phyloP scores from a whole-genome alignment of 306 rosid genomes.

The Purshia tridentata region DNA sequence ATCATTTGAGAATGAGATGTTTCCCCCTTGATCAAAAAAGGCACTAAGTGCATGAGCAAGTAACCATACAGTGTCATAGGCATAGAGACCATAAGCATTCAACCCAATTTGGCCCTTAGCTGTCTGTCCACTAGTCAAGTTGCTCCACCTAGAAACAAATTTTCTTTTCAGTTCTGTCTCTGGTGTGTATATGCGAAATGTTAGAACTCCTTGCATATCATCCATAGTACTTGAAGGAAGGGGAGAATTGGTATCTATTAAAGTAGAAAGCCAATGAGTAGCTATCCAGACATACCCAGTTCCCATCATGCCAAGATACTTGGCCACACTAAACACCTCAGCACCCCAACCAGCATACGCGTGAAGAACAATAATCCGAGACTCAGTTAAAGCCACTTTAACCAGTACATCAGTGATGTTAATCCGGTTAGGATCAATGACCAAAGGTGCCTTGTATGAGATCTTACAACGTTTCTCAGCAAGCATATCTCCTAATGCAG shows the following conservation, averaged over 20 bases:
- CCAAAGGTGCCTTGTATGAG: conserved; percentile 77
- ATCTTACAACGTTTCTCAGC: conserved; percentile 77
- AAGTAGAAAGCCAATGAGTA: conserved; percentile 62
- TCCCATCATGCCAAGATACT: conserved; percentile 76
- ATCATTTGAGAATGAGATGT: conserved; percentile 64
- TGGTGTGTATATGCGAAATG: conserved; percentile 65
- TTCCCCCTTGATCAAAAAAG: conserved; percentile 72
- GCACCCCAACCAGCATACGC: conserved; percentile 44
- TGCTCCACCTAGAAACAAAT: conserved; percentile 76
- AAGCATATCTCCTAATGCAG: conserved; percentile 69
- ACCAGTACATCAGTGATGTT: conserved; percentile 66
- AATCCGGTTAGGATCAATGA: conserved; percentile 41
- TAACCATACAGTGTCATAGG: conserved; percentile 83
- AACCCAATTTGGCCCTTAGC: conserved; percentile 45
- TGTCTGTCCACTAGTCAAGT: conserved; percentile 49
- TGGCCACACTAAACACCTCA: conserved; percentile 56
- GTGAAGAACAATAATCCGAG: conserved; percentile 73
- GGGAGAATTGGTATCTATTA: conserved; percentile 54
- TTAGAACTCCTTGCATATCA: conserved; percentile 68
- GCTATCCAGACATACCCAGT: conserved; percentile 93
- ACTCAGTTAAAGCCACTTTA: conserved; percentile 76
- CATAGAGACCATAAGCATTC: conserved; percentile 52
- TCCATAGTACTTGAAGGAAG: conserved; percentile 42
- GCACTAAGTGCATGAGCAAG: conserved; percentile 79
- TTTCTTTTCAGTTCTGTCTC: conserved; percentile 60